Evolutionary conservation across 176 grass and related monocot species (phyloP).

Genomic region (Phragmites australis): DNA sequence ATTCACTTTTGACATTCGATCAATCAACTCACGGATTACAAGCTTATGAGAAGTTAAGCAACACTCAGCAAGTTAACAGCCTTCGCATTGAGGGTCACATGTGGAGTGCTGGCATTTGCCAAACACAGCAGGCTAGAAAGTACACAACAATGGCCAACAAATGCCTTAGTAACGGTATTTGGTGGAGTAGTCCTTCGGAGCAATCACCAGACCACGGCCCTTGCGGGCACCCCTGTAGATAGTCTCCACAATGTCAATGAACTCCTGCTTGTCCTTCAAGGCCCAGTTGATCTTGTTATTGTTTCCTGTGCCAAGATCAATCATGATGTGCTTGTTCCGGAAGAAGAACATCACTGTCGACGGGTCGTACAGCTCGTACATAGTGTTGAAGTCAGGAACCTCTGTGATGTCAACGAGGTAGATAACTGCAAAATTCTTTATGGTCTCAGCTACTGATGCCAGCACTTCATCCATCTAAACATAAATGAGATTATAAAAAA

Average conservation of each 20-base stretch:
- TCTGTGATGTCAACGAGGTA: constrained; percentile 83
- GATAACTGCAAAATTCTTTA: constrained; percentile 95
- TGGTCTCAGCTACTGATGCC: constrained; percentile 79
- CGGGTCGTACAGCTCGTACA: constrained; percentile 95
- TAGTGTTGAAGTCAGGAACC: constrained; percentile 90
- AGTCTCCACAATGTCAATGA: constrained; percentile 92
- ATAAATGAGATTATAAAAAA: constrained; percentile 23
- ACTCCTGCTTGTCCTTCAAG: constrained; percentile 94
- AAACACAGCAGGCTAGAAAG: background rate
- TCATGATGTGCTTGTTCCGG: constrained; percentile 98
- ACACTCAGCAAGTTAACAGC: background rate
- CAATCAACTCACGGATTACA: background rate
- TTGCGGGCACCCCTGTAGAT: constrained; percentile 87
- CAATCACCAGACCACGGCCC: constrained; percentile 76
- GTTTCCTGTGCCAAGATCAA: constrained; percentile 93
- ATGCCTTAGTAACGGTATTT: constrained; percentile 76
- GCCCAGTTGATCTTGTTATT: constrained; percentile 99
- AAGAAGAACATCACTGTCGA: constrained; percentile 98
- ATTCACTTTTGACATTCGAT: background rate
- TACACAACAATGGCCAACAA: background rate
- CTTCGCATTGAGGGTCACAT: background rate
- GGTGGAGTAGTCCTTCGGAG: constrained; percentile 88
- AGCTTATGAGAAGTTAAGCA: background rate
- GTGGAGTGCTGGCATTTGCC: background rate
- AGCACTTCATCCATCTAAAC: constrained; percentile 95